Conservation (phyloP, 768 basidiomycete genomes). For the Kockovaella imperatae region DNA sequence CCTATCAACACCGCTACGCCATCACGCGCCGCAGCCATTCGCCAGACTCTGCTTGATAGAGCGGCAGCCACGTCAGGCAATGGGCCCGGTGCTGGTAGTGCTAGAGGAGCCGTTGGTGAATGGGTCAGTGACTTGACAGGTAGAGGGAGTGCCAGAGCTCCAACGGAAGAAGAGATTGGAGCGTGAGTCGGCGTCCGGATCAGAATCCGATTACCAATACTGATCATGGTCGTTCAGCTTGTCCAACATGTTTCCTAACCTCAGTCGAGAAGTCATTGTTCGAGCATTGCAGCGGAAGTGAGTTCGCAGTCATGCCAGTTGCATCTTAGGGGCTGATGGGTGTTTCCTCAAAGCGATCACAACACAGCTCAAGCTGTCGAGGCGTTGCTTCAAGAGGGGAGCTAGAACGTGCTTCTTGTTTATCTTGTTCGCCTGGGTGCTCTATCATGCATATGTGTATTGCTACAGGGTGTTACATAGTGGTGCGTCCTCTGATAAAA, state of each 20-base stretch:
- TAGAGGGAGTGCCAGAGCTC: constrained; percentile 56
- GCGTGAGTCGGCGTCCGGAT: constrained; percentile 36
- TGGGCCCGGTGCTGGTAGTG: constrained; percentile 6
- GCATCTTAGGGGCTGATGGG: not conserved
- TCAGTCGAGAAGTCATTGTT: constrained; percentile 64
- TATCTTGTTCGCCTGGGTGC: not conserved
- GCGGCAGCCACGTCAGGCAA: not conserved
- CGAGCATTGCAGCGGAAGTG: constrained; percentile 76
- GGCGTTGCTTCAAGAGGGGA: constrained; percentile 52
- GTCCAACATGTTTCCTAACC: constrained; percentile 73
- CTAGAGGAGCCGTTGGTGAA: constrained; percentile 31
- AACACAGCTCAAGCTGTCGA: constrained; percentile 78
- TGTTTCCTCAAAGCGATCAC: constrained; percentile 48
- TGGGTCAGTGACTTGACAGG: constrained; percentile 61
- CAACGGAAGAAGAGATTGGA: constrained; percentile 66
- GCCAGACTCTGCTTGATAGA: not conserved
- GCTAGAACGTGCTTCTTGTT: constrained; percentile 1
- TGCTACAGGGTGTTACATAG: too few relatives aligned
- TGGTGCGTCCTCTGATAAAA: too few relatives aligned
- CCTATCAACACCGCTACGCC: too few relatives aligned
- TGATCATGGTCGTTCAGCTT: constrained; percentile 45
- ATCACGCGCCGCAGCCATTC: not conserved
- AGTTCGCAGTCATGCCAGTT: constrained; percentile 19
- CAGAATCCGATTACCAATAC: not conserved
- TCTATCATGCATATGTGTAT: not conserved